phyloP scores from a whole-genome alignment of 2,329 filamentous ascomycete genomes.

The Aspergillus awamori region DNA sequence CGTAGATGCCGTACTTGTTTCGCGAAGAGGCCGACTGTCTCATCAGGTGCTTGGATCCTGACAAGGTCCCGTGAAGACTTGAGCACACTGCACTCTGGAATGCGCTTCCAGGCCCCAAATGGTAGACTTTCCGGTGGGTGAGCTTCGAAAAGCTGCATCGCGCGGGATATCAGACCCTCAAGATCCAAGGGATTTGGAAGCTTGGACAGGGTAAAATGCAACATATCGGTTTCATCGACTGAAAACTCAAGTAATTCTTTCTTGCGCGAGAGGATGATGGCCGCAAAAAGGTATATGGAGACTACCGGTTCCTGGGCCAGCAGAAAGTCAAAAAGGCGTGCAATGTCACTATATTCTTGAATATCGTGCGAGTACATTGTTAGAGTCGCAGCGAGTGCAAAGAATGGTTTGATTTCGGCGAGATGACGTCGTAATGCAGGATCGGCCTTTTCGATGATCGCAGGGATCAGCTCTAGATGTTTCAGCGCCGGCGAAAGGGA shows the following conservation, averaged over 20 bases:
- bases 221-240: slow-evolving; percentile 83
- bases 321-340: slow-evolving; percentile 88
- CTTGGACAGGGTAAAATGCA: slow-evolving; percentile 85
- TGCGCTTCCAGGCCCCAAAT: slow-evolving; percentile 65
- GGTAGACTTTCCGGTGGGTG: slow-evolving; percentile 74
- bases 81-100: slow-evolving; percentile 77
- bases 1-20: slow-evolving; percentile 73
- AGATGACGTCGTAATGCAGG: slow-evolving; percentile 73
- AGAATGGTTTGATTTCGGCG: slow-evolving; percentile 80
- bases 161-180: slow-evolving; percentile 71
- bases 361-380: slow-evolving; percentile 98
- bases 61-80: slow-evolving; percentile 72
- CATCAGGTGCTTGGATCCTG: slow-evolving; percentile 60
- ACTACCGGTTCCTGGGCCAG: slow-evolving; percentile 86
- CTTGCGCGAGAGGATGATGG: slow-evolving; percentile 78
- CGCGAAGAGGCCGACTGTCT: slow-evolving; percentile 70
- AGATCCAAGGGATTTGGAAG: slow-evolving; percentile 80
- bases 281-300: slow-evolving; percentile 87
- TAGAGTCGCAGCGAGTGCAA: slow-evolving; percentile 87
- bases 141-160: slow-evolving; percentile 63
- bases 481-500: slow-evolving; percentile 76
- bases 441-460: slow-evolving; percentile 75
- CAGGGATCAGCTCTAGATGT: slow-evolving; percentile 84
- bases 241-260: slow-evolving; percentile 85
- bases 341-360: slow-evolving; percentile 83